These are phyloP conservation scores for Metschnikowia cubensis DNA, from an alignment of 805 yeast species.

Conservation along the genomic window DNA sequence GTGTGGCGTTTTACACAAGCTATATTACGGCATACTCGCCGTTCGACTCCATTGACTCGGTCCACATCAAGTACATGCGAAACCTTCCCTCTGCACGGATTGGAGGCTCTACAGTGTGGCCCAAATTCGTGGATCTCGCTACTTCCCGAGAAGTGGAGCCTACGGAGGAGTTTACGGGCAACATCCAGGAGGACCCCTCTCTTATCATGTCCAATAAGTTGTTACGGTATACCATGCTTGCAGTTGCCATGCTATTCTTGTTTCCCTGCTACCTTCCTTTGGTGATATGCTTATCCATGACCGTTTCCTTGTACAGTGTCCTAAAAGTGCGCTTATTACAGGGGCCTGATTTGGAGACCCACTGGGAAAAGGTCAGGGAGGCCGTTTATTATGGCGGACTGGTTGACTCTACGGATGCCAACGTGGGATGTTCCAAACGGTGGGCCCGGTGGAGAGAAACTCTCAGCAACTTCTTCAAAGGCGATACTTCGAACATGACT, in stretches of 20 bases:
- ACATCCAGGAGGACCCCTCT: conserved; percentile 38
- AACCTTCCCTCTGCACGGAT: conserved; percentile 41
- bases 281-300: conserved; percentile 33
- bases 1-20: conserved; percentile 84
- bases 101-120: conserved; percentile 35
- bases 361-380: conserved; percentile 32
- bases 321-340: conserved; percentile 30
- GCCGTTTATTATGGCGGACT: conserved; percentile 31
- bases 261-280: conserved; percentile 52
- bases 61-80: conserved; percentile 46
- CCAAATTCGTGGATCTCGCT: conserved; percentile 51
- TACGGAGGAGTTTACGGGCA: conserved; percentile 17
- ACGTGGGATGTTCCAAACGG: conserved; percentile 29
- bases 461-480: conserved; percentile 36
- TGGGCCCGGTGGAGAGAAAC: conserved; percentile 23
- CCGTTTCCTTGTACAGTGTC: conserved; percentile 38
- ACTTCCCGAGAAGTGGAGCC: conserved; percentile 21
- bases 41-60: conserved; percentile 52
- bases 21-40: conserved; percentile 73
- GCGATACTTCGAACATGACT: conserved; percentile 38
- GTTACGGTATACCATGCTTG: conserved; percentile 22
- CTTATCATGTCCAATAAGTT: conserved; percentile 28
- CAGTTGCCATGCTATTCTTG: conserved; percentile 24
- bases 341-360: conserved; percentile 23
- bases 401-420: conserved; percentile 29